phyloP scores from a whole-genome alignment of 176 grass and related monocot genomes.

The Areca catechu region DNA sequence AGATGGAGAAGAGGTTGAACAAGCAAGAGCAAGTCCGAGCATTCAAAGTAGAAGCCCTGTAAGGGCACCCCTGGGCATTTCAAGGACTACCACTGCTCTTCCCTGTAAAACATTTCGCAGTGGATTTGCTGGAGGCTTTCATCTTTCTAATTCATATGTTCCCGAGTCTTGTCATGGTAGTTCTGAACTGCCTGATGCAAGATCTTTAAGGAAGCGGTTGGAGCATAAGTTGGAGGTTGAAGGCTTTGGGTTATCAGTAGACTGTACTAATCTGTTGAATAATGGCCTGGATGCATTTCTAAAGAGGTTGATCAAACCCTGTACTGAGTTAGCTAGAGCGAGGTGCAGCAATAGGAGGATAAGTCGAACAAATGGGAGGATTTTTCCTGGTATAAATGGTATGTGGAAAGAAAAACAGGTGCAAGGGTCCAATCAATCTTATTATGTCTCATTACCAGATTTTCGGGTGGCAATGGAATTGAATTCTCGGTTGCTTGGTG shows the following conservation, averaged over 20 bases:
- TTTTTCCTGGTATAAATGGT: constrained; percentile 23
- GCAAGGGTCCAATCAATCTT: constrained; percentile 8
- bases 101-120: not conserved
- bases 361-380: constrained; percentile 14
- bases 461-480: constrained; percentile 39
- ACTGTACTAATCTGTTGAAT: constrained; percentile 46
- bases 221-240: constrained; percentile 27
- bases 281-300: constrained; percentile 49
- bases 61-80: constrained; percentile 48
- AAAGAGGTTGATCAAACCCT: constrained; percentile 58
- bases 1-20: constrained; percentile 87
- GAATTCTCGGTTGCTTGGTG: constrained; percentile 50
- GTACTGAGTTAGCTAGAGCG: constrained; percentile 42
- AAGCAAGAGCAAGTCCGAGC: constrained; percentile 42
- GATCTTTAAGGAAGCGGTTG: constrained; percentile 27
- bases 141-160: constrained; percentile 2
- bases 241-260: constrained; percentile 29
- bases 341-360: constrained; percentile 27
- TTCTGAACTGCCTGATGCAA: constrained; percentile 40
- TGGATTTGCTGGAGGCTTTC: constrained; percentile 1
- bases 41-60: constrained; percentile 61
- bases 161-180: constrained; percentile 25
- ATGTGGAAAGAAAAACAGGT: constrained; percentile 5
- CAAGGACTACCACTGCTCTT: not conserved
- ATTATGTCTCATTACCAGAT: constrained; percentile 38